These are phyloP conservation scores for Mycena galopus DNA, from an alignment of 768 basidiomycete genomes.

Conservation along the genomic window DNA sequence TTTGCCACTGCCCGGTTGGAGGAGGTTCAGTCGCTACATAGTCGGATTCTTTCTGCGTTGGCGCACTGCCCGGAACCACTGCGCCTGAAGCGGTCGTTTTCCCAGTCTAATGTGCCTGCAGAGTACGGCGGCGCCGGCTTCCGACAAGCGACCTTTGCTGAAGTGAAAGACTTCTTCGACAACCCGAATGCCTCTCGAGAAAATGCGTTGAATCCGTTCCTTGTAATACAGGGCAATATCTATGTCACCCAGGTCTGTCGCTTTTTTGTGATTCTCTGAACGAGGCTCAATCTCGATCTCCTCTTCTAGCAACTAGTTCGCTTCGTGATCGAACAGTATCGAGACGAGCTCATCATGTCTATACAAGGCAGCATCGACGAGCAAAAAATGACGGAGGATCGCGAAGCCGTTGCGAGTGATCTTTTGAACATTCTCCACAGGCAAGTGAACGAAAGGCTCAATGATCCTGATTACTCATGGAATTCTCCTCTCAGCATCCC, in stretches of 20 bases:
- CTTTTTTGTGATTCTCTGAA: not conserved
- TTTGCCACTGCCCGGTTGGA: conserved; percentile 88
- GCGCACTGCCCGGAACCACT: conserved; percentile 83
- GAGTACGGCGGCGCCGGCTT: conserved; percentile 81
- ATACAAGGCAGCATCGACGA: conserved; percentile 77
- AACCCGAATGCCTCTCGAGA: conserved; percentile 90
- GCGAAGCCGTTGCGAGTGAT: conserved; percentile 89
- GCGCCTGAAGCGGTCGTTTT: conserved; percentile 70
- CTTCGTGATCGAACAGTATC: conserved; percentile 93
- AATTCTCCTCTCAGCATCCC: conserved; percentile 74
- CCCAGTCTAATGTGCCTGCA: conserved; percentile 62
- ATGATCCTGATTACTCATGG: conserved; percentile 22
- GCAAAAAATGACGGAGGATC: conserved; percentile 74
- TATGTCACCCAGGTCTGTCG: conserved; percentile 87
- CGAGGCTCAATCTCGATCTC: not conserved
- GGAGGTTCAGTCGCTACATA: conserved; percentile 85
- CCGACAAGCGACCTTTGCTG: conserved; percentile 86
- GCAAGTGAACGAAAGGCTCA: conserved; percentile 48
- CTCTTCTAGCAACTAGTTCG: conserved; percentile 86
- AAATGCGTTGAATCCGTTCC: conserved; percentile 89
- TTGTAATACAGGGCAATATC: conserved; percentile 93
- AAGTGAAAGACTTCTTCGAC: conserved; percentile 92
- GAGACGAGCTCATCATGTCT: conserved; percentile 82
- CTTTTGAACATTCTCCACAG: conserved; percentile 88
- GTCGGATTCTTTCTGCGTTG: conserved; percentile 80